A percentile compares a stretch with the other conserved stretches of the same genome.
Conservation (phyloP, 2,329 filamentous ascomycete species). For the Tolypocladium nubicola region DNA sequence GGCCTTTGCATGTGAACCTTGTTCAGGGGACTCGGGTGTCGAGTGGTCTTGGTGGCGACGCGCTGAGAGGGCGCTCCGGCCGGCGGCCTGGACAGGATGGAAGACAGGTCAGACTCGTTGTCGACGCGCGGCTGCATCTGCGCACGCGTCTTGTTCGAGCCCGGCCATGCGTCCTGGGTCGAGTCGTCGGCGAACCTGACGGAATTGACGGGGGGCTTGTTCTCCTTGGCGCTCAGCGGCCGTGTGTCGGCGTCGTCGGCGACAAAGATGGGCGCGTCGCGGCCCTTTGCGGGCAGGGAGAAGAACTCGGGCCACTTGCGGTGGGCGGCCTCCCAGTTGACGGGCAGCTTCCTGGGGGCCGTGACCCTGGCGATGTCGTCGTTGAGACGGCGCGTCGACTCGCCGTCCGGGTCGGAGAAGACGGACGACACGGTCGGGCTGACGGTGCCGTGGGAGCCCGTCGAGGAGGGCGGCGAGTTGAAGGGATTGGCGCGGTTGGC, state of each 20-base stretch:
- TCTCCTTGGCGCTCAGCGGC: constrained; percentile 32
- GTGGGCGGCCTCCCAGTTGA: constrained; percentile 34
- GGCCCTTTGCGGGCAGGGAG: constrained; percentile 24
- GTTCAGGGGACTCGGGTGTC: constrained; percentile 26
- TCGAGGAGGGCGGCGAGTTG: constrained; percentile 48
- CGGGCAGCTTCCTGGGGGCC: constrained; percentile 25
- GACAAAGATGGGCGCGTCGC: constrained; percentile 13
- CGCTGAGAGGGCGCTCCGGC: constrained; percentile 14
- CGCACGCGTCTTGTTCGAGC: constrained; percentile 29
- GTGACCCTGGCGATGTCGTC: constrained; percentile 36
- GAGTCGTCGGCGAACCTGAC: constrained; percentile 29
- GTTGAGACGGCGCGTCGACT: constrained; percentile 41
- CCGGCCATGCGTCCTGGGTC: constrained; percentile 28
- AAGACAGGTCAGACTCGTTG: constrained; percentile 39
- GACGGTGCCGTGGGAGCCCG: constrained; percentile 45
- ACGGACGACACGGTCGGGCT: constrained; percentile 42
- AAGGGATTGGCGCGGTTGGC: constrained; percentile 44
- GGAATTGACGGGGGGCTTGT: constrained; percentile 25
- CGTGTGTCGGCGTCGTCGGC: constrained; percentile 24
- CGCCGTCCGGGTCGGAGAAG: constrained; percentile 41
- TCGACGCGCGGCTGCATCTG: constrained; percentile 46
- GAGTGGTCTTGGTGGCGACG: constrained; percentile 15
- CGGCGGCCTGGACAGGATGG: constrained; percentile 29
- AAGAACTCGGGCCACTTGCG: constrained; percentile 44
- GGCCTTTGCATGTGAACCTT: constrained; percentile 22